phyloP scores from a whole-genome alignment of 768 basidiomycete species.

The Punctularia strigosozonata region DNA sequence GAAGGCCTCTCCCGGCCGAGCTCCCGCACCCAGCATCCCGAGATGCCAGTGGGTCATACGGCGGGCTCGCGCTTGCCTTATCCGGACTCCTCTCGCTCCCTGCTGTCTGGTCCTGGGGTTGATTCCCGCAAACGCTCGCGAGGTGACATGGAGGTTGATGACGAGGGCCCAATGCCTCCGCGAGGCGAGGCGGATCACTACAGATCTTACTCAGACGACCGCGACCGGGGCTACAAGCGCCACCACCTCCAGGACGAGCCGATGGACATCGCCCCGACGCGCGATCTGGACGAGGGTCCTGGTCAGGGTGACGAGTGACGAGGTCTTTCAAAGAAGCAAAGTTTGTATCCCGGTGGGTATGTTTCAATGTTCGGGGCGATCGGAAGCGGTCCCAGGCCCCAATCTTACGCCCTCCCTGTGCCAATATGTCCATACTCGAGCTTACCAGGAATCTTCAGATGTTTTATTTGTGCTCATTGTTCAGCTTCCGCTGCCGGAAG shows the following conservation, averaged over 20 bases:
- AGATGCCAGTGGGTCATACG: conserved; percentile 38
- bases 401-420: no score
- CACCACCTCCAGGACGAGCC: not conserved
- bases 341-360: not conserved
- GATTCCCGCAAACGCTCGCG: not conserved
- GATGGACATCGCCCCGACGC: not conserved
- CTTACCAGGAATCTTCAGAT: no score
- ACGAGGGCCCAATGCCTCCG: not conserved
- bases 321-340: not conserved
- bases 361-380: no score
- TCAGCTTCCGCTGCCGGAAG: no score
- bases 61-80: not conserved
- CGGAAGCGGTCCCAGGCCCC: no score
- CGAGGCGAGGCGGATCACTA: not conserved
- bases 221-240: not conserved
- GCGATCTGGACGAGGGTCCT: not conserved
- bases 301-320: not conserved
- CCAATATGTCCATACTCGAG: no score
- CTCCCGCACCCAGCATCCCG: conserved; percentile 37
- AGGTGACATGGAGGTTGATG: not conserved
- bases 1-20: conserved; percentile 42
- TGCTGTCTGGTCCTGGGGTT: not conserved
- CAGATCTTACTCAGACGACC: not conserved
- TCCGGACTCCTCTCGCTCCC: not conserved
- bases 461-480: no score